Conservation (phyloP, 2,329 filamentous ascomycete genomes). For the Pleurostoma richardsiae region DNA sequence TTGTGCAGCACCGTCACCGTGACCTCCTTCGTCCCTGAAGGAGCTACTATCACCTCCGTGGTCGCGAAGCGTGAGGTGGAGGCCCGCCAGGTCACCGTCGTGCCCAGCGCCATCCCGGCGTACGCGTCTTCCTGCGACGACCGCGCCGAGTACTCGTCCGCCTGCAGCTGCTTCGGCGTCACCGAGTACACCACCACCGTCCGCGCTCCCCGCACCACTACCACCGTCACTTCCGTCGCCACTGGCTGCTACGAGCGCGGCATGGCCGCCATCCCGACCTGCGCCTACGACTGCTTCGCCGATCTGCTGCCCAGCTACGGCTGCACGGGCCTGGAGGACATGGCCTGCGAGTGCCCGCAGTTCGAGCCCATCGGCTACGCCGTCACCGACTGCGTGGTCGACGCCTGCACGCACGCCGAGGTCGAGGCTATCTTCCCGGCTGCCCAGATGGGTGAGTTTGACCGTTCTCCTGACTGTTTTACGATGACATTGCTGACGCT, state of each 20-base stretch:
- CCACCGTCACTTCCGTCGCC: conserved; percentile 1
- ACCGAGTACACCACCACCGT: conserved; percentile 5
- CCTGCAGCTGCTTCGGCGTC: conserved; percentile 17
- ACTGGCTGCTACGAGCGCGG: neutral
- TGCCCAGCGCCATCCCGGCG: conserved; percentile 9
- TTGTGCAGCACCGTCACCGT: neutral
- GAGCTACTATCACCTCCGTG: neutral
- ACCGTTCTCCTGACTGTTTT: neutral
- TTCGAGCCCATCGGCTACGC: neutral
- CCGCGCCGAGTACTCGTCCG: conserved; percentile 4
- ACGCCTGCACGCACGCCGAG: neutral
- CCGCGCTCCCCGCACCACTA: neutral
- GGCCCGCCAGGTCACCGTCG: neutral
- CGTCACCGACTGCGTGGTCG: neutral
- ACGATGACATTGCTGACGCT: neutral
- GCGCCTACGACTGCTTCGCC: conserved; percentile 1
- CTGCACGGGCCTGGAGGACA: conserved; percentile 1
- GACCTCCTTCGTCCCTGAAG: neutral
- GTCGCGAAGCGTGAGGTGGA: neutral
- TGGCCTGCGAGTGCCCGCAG: neutral
- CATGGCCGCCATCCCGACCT: conserved; percentile 1
- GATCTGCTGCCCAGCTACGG: neutral
- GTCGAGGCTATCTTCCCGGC: conserved; percentile 1
- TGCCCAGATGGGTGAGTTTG: neutral
- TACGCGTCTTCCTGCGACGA: conserved; percentile 15